Evolutionary conservation across 1,284 basidiomycete genomes (phyloP).

Genomic region (Cutaneotrichosporon sp.): DNA sequence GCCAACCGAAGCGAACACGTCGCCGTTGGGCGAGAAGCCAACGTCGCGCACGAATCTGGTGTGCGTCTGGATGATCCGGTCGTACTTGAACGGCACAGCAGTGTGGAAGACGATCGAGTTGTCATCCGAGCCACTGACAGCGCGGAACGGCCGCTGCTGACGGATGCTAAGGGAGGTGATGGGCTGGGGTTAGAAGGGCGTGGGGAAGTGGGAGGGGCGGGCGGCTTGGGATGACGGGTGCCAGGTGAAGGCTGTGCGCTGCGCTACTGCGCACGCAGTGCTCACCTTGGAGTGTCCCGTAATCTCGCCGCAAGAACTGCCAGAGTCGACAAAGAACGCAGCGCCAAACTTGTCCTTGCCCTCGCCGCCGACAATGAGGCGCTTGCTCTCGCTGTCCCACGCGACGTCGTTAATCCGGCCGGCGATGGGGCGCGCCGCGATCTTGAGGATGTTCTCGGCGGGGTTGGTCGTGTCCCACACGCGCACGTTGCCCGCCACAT

Average conservation of each 20-base stretch:
- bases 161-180: slow-evolving; percentile 92
- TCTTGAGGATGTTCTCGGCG: slow-evolving; percentile 75
- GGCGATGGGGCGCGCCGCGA: slow-evolving; percentile 77
- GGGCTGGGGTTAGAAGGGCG: slow-evolving; percentile 55
- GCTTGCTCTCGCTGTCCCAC: slow-evolving; percentile 96
- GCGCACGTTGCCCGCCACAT: slow-evolving; percentile 75
- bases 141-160: slow-evolving; percentile 85
- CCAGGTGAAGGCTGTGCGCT: neutral
- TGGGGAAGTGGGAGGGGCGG: neutral
- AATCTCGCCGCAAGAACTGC: slow-evolving; percentile 90
- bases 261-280: neutral
- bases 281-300: slow-evolving; percentile 84
- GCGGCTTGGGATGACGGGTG: neutral
- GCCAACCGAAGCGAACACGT: slow-evolving; percentile 84
- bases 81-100: slow-evolving; percentile 86
- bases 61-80: slow-evolving; percentile 87
- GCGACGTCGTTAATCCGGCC: slow-evolving; percentile 89
- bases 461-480: slow-evolving; percentile 93
- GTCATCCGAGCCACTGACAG: slow-evolving; percentile 85
- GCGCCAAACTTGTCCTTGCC: slow-evolving; percentile 89
- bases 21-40: slow-evolving; percentile 76
- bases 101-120: slow-evolving; percentile 70
- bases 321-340: slow-evolving; percentile 84
- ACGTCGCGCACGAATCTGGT: slow-evolving; percentile 94
- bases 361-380: slow-evolving; percentile 95